phyloP scores from a whole-genome alignment of 108 stramenopile species.

The Cyclostephanos invisitatus region DNA sequence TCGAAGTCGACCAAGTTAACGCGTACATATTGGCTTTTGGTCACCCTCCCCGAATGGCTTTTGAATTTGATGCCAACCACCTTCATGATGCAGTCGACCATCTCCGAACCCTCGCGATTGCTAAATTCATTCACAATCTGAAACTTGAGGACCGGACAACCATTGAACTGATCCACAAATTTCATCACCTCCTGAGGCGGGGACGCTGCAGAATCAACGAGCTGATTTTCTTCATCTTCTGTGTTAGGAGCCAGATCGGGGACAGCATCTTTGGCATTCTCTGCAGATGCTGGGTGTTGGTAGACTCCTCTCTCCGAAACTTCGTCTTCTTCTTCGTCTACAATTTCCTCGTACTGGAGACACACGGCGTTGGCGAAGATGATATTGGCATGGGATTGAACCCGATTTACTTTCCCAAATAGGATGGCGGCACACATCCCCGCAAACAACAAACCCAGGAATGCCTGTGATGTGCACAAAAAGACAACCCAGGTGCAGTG shows the following conservation, averaged over 20 bases:
- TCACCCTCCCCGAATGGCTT: constrained; percentile 17
- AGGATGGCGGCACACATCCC: constrained; percentile 85
- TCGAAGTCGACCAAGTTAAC: constrained; percentile 46
- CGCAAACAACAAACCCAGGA: constrained; percentile 77
- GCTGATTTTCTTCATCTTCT: constrained; percentile 4
- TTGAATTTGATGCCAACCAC: constrained; percentile 57
- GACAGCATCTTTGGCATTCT: background rate
- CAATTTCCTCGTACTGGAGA: constrained; percentile 60
- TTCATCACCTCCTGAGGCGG: background rate
- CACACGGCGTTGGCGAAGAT: constrained; percentile 72
- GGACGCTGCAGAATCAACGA: background rate
- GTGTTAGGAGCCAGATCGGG: background rate
- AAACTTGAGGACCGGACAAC: constrained; percentile 79
- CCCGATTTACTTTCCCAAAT: constrained; percentile 77
- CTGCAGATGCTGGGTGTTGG: too few species aligned
- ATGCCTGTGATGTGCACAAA: constrained; percentile 71
- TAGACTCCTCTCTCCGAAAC: background rate
- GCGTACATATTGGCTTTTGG: constrained; percentile 39
- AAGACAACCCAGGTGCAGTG: constrained; percentile 52
- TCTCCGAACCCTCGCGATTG: constrained; percentile 66
- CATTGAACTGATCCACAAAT: constrained; percentile 29
- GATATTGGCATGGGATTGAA: constrained; percentile 71
- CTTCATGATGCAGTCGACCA: constrained; percentile 79
- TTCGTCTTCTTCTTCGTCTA: background rate
- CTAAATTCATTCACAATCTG: constrained; percentile 65